Evolutionary conservation across 2,329 filamentous ascomycete genomes (phyloP).

Genomic region (Fusarium newnesense): DNA sequence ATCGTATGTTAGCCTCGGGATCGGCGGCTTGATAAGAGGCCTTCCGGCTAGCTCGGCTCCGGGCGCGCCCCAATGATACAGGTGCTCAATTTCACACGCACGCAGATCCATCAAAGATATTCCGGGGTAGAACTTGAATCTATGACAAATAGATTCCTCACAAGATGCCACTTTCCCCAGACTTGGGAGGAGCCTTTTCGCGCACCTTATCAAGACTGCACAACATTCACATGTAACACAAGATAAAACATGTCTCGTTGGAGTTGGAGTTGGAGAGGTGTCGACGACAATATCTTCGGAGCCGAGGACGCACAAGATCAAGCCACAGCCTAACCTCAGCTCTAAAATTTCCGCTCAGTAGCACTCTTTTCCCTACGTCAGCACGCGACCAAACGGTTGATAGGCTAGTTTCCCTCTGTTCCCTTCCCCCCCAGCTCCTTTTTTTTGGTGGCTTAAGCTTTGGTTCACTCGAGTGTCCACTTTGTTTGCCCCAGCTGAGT

Average conservation of each 20-base stretch:
- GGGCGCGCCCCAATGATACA: slow-evolving; percentile 1
- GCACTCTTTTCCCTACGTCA: not conserved
- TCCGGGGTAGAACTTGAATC: slow-evolving; percentile 25
- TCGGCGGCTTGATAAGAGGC: slow-evolving; percentile 26
- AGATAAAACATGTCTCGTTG: not conserved
- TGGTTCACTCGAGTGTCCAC: slow-evolving; percentile 3
- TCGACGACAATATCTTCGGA: not conserved
- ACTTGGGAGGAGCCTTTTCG: not conserved
- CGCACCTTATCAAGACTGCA: slow-evolving; percentile 4
- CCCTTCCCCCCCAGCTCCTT: not conserved
- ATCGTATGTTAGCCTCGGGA: slow-evolving; percentile 8
- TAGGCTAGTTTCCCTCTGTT: slow-evolving; percentile 5
- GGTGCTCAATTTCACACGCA: not conserved
- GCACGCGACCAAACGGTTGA: slow-evolving; percentile 18
- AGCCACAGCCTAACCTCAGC: not conserved
- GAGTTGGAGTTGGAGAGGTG: not conserved
- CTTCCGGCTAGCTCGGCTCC: slow-evolving; percentile 22
- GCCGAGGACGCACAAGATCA: not conserved
- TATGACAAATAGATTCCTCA: slow-evolving; percentile 34
- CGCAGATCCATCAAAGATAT: slow-evolving; percentile 15
- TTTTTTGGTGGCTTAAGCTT: not conserved
- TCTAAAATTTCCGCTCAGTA: not conserved
- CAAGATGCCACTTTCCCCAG: slow-evolving; percentile 25
- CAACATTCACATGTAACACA: not conserved
- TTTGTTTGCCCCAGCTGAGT: slow-evolving; percentile 26